phyloP scores from a whole-genome alignment of 768 basidiomycete species.

The Mycena haematopus region DNA sequence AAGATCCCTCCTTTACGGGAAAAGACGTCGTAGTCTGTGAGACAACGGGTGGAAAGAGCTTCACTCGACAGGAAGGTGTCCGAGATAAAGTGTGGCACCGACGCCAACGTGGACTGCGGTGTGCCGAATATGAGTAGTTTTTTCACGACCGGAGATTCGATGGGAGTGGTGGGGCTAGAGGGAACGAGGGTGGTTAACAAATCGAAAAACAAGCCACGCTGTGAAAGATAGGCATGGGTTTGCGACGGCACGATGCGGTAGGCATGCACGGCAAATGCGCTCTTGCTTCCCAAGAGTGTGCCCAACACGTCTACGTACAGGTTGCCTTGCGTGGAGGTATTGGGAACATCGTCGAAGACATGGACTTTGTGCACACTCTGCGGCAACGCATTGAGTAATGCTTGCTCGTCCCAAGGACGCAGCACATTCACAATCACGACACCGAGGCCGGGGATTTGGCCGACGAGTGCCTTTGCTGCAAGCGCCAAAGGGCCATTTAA shows the following conservation, averaged over 20 bases:
- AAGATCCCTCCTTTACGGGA: constrained; percentile 76
- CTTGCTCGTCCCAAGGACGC: constrained; percentile 79
- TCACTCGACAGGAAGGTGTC: constrained; percentile 62
- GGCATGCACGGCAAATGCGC: constrained; percentile 51
- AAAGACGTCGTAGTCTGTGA: constrained; percentile 77
- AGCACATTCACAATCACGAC: constrained; percentile 79
- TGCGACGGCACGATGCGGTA: constrained; percentile 66
- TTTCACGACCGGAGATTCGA: constrained; percentile 56
- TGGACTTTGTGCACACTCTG: constrained; percentile 62
- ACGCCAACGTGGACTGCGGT: constrained; percentile 60
- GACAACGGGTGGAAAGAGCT: constrained; percentile 61
- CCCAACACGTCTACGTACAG: constrained; percentile 79
- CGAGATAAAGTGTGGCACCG: constrained; percentile 62
- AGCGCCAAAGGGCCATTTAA: constrained; percentile 82
- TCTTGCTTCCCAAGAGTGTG: constrained; percentile 50
- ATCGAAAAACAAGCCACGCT: constrained; percentile 48
- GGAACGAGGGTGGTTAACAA: constrained; percentile 46
- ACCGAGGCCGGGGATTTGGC: constrained; percentile 57
- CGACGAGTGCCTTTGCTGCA: constrained; percentile 58
- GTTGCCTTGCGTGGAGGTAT: constrained; percentile 62
- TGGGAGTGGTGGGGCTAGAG: constrained; percentile 43
- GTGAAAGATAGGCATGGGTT: constrained; percentile 56
- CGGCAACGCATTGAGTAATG: constrained; percentile 68
- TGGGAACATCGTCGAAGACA: constrained; percentile 82
- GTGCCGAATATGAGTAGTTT: constrained; percentile 72